phyloP scores from a whole-genome alignment of 345 rosid species.

The Pistacia atlantica region DNA sequence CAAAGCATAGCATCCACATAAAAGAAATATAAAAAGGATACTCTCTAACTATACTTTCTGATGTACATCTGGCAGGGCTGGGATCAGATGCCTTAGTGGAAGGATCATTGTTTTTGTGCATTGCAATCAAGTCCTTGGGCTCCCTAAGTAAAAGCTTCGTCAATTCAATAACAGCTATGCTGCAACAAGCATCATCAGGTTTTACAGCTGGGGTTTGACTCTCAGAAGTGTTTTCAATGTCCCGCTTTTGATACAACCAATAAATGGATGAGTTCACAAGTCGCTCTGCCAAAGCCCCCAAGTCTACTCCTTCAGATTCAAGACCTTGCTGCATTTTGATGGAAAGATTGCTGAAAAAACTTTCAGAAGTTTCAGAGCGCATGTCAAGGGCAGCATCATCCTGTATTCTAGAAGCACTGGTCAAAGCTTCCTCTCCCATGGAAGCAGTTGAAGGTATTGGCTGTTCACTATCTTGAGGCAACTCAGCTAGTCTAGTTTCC shows the following conservation, averaged over 20 bases:
- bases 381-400: conserved; percentile 49
- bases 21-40: conserved; percentile 56
- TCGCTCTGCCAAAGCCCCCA: conserved; percentile 76
- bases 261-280: conserved; percentile 65
- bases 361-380: conserved; percentile 51
- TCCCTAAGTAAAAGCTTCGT: conserved; percentile 61
- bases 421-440: conserved; percentile 59
- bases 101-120: conserved; percentile 40
- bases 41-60: conserved; percentile 61
- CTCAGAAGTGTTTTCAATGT: conserved; percentile 37
- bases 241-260: conserved; percentile 61
- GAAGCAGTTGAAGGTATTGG: conserved; percentile 52
- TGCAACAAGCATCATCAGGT: conserved; percentile 29
- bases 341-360: conserved; percentile 59
- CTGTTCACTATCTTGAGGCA: conserved; percentile 53
- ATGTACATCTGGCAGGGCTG: conserved; percentile 31
- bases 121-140: conserved; percentile 66
- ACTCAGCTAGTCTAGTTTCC: conserved; percentile 33
- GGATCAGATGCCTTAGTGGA: conserved; percentile 36
- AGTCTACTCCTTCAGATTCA: conserved; percentile 71
- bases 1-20: conserved; percentile 9
- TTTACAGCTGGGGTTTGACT: conserved; percentile 38
- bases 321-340: conserved; percentile 71
- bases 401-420: conserved; percentile 54
- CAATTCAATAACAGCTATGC: conserved; percentile 48